phyloP scores from a whole-genome alignment of 2,329 filamentous ascomycete genomes.

The Fusarium nelsonii region DNA sequence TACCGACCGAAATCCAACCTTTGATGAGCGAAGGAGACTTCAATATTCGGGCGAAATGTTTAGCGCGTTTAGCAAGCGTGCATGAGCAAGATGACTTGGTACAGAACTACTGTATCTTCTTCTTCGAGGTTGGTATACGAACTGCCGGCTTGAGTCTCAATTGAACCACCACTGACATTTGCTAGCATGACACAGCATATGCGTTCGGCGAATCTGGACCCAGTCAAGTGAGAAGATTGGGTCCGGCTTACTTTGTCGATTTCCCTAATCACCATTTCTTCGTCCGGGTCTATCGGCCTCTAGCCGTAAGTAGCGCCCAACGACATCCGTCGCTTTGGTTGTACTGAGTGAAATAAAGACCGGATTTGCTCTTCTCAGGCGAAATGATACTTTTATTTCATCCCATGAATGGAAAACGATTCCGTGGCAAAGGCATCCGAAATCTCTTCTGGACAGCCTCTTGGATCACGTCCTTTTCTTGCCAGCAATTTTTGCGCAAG shows the following conservation, averaged over 20 bases:
- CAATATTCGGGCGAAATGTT: constrained; percentile 58
- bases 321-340: background rate
- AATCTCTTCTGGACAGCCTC: constrained; percentile 64
- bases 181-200: constrained; percentile 61
- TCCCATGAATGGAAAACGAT: constrained; percentile 63
- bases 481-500: constrained; percentile 60
- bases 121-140: constrained; percentile 63
- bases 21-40: constrained; percentile 55
- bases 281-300: constrained; percentile 65
- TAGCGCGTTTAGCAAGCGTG: constrained; percentile 56
- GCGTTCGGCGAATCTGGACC: constrained; percentile 55
- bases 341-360: constrained; percentile 53
- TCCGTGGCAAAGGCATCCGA: constrained; percentile 66
- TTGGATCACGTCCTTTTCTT: constrained; percentile 64
- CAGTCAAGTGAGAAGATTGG: constrained; percentile 54
- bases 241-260: constrained; percentile 60
- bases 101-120: constrained; percentile 63
- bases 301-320: constrained; percentile 59
- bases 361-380: constrained; percentile 62
- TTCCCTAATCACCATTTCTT: constrained; percentile 72
- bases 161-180: constrained; percentile 24
- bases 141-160: background rate
- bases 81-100: constrained; percentile 49
- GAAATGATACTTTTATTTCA: constrained; percentile 64
- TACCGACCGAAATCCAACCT: constrained; percentile 55